phyloP scores from a whole-genome alignment of 345 rosid species.

The Raphanus raphanistrum region DNA sequence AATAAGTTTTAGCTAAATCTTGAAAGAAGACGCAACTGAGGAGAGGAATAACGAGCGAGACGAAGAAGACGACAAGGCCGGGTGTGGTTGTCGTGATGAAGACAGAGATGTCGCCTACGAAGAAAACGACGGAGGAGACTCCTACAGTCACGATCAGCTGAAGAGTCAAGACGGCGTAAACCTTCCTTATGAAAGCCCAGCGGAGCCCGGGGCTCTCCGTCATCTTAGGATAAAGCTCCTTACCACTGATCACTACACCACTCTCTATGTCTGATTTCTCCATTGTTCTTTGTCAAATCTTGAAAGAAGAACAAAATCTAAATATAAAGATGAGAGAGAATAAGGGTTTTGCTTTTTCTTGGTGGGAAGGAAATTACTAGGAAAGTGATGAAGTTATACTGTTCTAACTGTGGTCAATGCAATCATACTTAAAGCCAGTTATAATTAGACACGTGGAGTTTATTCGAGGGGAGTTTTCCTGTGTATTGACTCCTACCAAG shows the following conservation, averaged over 20 bases:
- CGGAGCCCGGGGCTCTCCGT: slow-evolving; percentile 58
- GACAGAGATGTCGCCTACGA: slow-evolving; percentile 37
- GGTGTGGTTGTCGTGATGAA: slow-evolving; percentile 42
- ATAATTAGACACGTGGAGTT: neutral
- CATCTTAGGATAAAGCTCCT: slow-evolving; percentile 49
- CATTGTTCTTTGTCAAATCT: slow-evolving; percentile 14
- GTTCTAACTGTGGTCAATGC: neutral
- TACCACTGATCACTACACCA: slow-evolving; percentile 10
- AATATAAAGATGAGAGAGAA: neutral
- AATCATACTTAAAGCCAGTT: neutral
- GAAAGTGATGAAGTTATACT: neutral
- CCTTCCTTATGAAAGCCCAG: slow-evolving; percentile 67
- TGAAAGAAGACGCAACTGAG: slow-evolving; percentile 37
- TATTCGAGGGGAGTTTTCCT: neutral
- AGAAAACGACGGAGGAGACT: slow-evolving; percentile 48
- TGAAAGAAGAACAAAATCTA: neutral
- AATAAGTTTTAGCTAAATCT: no score
- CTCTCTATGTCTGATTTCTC: slow-evolving; percentile 33
- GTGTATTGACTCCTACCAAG: neutral
- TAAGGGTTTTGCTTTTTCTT: neutral
- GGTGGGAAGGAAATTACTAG: neutral
- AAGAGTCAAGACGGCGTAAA: slow-evolving; percentile 48
- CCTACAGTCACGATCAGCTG: slow-evolving; percentile 50
- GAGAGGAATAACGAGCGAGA: slow-evolving; percentile 42
- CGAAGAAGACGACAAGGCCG: slow-evolving; percentile 45